phyloP scores from a whole-genome alignment of 75 land plant genomes.

The Pinus tabuliformis region DNA sequence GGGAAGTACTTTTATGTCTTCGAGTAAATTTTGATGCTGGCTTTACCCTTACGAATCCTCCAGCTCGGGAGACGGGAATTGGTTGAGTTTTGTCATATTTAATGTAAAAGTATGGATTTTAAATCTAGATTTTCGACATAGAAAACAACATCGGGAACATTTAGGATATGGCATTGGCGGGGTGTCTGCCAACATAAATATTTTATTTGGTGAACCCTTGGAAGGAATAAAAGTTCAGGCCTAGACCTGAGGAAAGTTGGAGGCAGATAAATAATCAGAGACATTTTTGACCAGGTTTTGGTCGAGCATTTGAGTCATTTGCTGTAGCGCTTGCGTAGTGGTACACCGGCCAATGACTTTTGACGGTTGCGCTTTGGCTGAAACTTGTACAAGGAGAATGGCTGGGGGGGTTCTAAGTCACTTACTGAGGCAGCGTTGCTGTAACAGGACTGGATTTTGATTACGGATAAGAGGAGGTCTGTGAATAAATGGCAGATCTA shows the following conservation, averaged over 20 bases:
- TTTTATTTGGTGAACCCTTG: no score
- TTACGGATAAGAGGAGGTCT: neutral
- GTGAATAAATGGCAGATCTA: slow-evolving; percentile 89
- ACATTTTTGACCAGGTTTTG: neutral
- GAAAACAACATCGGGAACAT: neutral
- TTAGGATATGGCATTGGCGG: neutral
- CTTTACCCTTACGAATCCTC: neutral
- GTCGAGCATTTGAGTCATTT: neutral
- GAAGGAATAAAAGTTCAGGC: neutral
- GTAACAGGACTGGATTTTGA: neutral
- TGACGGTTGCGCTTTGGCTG: neutral
- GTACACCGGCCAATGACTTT: neutral
- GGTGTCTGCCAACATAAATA: neutral
- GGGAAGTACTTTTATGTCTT: neutral
- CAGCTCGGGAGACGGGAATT: neutral
- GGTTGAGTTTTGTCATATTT: neutral
- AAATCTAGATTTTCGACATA: neutral
- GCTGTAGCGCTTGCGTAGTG: neutral
- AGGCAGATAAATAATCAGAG: neutral
- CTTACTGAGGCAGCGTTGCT: neutral
- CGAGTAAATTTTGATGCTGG: neutral
- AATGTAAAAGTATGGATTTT: neutral
- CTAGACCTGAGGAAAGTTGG: neutral
- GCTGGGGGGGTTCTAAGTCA: neutral
- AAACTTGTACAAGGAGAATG: neutral